Conservation (phyloP, 148 eudicot genomes). For the Oxyria digyna region DNA sequence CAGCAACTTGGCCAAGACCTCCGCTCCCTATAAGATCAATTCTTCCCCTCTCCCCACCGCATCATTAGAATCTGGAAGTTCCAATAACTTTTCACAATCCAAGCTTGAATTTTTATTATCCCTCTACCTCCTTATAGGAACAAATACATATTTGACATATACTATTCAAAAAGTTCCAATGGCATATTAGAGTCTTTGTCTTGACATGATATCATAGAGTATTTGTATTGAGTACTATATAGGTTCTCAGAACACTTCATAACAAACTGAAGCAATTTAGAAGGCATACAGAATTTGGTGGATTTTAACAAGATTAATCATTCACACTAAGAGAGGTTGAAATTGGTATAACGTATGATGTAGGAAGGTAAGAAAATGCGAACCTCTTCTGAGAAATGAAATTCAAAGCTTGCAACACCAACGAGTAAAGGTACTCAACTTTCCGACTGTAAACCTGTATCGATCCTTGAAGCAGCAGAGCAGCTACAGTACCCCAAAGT, state of each 20-base stretch:
- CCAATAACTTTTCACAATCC: background rate
- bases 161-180: background rate
- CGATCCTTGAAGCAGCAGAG: constrained; percentile 80
- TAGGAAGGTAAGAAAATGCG: constrained; percentile 4
- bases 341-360: background rate
- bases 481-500: constrained; percentile 46
- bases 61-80: background rate
- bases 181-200: background rate
- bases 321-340: background rate
- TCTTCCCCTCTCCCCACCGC: background rate
- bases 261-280: background rate
- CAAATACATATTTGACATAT: background rate
- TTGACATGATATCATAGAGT: background rate
- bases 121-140: background rate
- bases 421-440: constrained; percentile 81
- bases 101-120: background rate
- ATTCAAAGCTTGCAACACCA: constrained; percentile 79
- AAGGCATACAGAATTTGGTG: no score
- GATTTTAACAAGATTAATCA: background rate
- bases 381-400: constrained; percentile 72
- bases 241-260: background rate
- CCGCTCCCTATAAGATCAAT: background rate
- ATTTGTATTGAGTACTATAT: no score
- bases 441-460: constrained; percentile 82
- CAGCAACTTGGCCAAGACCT: background rate